Percentiles rank a stretch among this genome's conserved stretches.
Conservation (phyloP, 2,329 filamentous ascomycete genomes). For the Ophiostoma pallidulum region DNA sequence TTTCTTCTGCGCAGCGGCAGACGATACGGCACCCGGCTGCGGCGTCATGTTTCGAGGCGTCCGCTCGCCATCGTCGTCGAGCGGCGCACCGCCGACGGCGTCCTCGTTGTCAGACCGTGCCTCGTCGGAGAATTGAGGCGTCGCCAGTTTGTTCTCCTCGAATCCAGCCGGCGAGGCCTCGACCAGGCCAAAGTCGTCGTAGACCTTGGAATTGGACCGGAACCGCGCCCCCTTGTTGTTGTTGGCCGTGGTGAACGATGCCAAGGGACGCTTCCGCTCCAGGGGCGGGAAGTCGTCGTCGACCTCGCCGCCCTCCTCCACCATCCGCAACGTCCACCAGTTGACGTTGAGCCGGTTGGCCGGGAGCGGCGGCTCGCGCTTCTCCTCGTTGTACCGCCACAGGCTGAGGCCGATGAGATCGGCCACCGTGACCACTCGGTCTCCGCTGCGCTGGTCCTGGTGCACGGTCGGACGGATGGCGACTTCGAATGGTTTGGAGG, state of each 20-base stretch:
- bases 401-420: conserved; percentile 75
- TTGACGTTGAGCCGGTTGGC: conserved; percentile 65
- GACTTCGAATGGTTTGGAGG: conserved; percentile 59
- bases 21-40: conserved; percentile 17
- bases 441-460: conserved; percentile 47
- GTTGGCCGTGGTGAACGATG: conserved; percentile 72
- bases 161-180: conserved; percentile 60
- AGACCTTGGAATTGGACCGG: conserved; percentile 64
- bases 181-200: conserved; percentile 74
- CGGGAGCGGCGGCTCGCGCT: conserved; percentile 56
- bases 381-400: conserved; percentile 70
- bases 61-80: conserved; percentile 13
- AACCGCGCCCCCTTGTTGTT: conserved; percentile 54
- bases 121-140: conserved; percentile 56
- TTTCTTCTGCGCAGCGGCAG: not conserved
- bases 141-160: conserved; percentile 57
- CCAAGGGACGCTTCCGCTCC: conserved; percentile 63
- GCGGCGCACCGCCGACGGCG: not conserved
- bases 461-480: conserved; percentile 61
- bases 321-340: conserved; percentile 74
- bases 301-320: conserved; percentile 74
- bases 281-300: conserved; percentile 78
- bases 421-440: conserved; percentile 59
- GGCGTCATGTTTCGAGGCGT: conserved; percentile 42
- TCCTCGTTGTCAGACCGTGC: conserved; percentile 10